phyloP scores from a whole-genome alignment of 148 eudicot genomes.

The Vaccinium corymbosum region DNA sequence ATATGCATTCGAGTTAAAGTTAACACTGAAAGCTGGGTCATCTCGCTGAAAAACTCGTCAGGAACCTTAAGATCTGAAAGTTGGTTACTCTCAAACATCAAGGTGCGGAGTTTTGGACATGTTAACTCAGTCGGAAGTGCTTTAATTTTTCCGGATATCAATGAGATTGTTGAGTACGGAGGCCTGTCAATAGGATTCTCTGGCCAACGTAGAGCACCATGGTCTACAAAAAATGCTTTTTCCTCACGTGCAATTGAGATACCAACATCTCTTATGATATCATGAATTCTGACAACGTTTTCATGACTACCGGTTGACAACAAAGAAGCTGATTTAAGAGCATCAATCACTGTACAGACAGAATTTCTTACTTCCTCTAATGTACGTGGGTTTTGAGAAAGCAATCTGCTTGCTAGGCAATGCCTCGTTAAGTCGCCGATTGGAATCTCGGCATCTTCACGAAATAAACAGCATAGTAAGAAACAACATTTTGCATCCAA shows the following conservation, averaged over 20 bases:
- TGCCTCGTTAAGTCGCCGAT: neutral
- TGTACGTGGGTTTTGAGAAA: neutral
- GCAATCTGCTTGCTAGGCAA: neutral
- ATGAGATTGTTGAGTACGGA: too few species aligned
- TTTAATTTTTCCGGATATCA: neutral
- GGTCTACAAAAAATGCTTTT: neutral
- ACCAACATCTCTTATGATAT: neutral
- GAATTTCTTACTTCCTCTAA: neutral
- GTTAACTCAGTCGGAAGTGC: neutral
- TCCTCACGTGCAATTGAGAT: conserved; percentile 12
- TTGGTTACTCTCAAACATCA: too few species aligned
- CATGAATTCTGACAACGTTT: too few species aligned
- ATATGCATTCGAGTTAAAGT: neutral
- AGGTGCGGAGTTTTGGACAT: too few species aligned
- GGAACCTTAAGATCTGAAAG: too few species aligned
- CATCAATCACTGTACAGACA: neutral
- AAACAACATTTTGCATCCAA: conserved; percentile 1
- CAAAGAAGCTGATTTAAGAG: conserved; percentile 10
- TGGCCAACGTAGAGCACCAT: neutral
- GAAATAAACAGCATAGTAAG: neutral
- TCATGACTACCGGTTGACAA: neutral
- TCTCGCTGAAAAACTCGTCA: too few species aligned
- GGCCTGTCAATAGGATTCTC: too few species aligned
- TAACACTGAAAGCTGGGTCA: neutral
- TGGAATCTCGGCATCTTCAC: neutral